Percentiles rank a stretch among this genome's conserved stretches.
Conservation (phyloP, 495 filamentous ascomycete genomes). For the Margaritispora aquatica region DNA sequence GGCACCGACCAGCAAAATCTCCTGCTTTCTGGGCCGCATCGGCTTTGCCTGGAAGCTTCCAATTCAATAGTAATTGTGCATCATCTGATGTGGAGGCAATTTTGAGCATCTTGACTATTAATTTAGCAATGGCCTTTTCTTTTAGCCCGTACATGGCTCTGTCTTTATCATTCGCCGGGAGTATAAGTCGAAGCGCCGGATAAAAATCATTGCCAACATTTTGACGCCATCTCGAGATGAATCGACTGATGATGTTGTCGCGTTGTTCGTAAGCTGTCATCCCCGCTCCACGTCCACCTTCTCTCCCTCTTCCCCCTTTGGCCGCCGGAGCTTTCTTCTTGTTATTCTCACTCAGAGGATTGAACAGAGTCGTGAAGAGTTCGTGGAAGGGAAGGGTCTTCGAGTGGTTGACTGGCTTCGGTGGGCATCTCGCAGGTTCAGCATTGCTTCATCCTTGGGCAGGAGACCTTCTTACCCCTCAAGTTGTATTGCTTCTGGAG, state of each 20-base stretch:
- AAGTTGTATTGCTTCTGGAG: conserved; percentile 45
- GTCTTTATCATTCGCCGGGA: conserved; percentile 92
- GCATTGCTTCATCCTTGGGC: not conserved
- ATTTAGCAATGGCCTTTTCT: conserved; percentile 81
- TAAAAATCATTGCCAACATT: conserved; percentile 91
- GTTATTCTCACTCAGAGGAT: conserved; percentile 77
- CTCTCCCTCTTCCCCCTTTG: conserved; percentile 44
- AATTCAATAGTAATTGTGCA: conserved; percentile 77
- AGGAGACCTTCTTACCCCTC: conserved; percentile 43
- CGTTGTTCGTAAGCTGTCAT: conserved; percentile 78
- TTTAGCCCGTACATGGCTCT: conserved; percentile 93
- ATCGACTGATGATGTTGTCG: conserved; percentile 80
- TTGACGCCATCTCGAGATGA: conserved; percentile 81
- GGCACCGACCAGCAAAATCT: conserved; percentile 87
- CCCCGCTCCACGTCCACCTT: conserved; percentile 49
- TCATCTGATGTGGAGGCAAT: conserved; percentile 91
- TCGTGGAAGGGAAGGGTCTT: conserved; percentile 79
- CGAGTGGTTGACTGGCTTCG: conserved; percentile 74
- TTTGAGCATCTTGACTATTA: conserved; percentile 86
- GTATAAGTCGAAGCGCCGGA: conserved; percentile 83
- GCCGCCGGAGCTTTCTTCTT: conserved; percentile 49
- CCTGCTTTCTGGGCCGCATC: conserved; percentile 62
- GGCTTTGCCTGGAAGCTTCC: conserved; percentile 79
- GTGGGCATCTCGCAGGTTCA: conserved; percentile 57
- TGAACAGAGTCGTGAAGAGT: conserved; percentile 72